Conservation (phyloP, 2,329 filamentous ascomycete species). For the Purpureocillium lavendulum region DNA sequence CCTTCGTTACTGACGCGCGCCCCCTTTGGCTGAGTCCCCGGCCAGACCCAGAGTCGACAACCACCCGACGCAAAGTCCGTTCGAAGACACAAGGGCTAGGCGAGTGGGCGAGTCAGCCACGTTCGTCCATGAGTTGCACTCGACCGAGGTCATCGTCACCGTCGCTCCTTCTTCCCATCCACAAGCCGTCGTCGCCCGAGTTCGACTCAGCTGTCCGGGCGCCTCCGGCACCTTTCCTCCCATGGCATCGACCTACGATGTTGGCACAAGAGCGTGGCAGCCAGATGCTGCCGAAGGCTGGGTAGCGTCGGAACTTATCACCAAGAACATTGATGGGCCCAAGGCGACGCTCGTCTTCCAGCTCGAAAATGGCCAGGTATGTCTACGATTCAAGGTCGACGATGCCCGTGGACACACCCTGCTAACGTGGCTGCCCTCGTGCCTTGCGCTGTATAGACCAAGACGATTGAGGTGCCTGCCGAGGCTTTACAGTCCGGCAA, state of each 20-base stretch:
- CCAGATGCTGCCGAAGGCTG: constrained; percentile 93
- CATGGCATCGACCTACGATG: constrained; percentile 94
- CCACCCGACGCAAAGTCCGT: neutral
- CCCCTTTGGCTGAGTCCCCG: too few relatives aligned
- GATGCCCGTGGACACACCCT: neutral
- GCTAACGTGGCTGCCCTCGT: neutral
- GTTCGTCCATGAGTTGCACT: constrained; percentile 21
- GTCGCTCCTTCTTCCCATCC: neutral
- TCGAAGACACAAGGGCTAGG: neutral
- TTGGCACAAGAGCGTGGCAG: constrained; percentile 97
- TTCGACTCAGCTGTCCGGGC: constrained; percentile 8
- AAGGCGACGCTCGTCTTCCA: constrained; percentile 84
- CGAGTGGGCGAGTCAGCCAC: neutral
- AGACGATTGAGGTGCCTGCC: constrained; percentile 68
- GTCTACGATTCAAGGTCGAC: constrained; percentile 4
- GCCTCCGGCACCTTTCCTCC: constrained; percentile 12
- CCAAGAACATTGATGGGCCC: constrained; percentile 74
- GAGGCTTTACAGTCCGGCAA: constrained; percentile 70
- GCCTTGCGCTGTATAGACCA: constrained; percentile 46
- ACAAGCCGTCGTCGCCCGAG: neutral
- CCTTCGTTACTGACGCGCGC: too few relatives aligned
- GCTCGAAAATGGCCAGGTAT: constrained; percentile 87
- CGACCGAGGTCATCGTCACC: constrained; percentile 4
- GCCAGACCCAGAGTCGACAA: too few relatives aligned
- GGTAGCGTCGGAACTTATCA: constrained; percentile 89